Percentiles rank a stretch among this genome's conserved stretches.
phyloP scores from a whole-genome alignment of 306 rosid species.

The Vigna angularis region DNA sequence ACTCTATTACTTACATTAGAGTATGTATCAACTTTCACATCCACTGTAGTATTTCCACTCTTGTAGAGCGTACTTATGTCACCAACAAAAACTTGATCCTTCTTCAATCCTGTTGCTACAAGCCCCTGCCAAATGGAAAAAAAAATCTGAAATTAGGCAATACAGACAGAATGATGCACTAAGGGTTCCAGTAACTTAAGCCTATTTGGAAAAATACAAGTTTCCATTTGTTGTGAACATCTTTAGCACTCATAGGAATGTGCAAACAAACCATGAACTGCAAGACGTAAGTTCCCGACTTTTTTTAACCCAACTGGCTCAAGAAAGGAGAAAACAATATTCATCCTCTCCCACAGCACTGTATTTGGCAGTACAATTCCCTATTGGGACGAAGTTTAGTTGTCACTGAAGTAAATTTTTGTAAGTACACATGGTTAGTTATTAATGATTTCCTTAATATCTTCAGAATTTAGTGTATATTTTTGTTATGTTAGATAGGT shows the following conservation, averaged over 20 bases:
- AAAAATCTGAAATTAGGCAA: constrained; percentile 34
- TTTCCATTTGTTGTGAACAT: constrained; percentile 6
- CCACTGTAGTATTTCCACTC: constrained; percentile 73
- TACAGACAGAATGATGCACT: constrained; percentile 21
- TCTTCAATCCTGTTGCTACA: constrained; percentile 87
- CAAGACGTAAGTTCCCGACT: not conserved
- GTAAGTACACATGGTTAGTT: not conserved
- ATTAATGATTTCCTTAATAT: constrained; percentile 3
- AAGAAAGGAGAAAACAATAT: constrained; percentile 1
- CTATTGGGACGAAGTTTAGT: constrained; percentile 7
- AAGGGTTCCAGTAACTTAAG: constrained; percentile 20
- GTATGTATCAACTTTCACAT: constrained; percentile 88
- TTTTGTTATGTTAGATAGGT: not conserved
- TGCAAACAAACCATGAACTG: constrained; percentile 23
- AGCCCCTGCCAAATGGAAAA: constrained; percentile 70
- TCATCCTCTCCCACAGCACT: not conserved
- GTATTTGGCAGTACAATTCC: constrained; percentile 2
- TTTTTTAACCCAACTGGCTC: constrained; percentile 7
- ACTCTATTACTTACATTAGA: constrained; percentile 68
- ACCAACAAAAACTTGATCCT: constrained; percentile 80
- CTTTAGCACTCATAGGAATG: not conserved
- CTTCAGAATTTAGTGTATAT: constrained; percentile 7
- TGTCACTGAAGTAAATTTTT: not conserved
- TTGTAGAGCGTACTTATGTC: constrained; percentile 82
- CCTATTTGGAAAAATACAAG: not conserved